phyloP scores from a whole-genome alignment of 441 rosid species.

The Gossypium gossypioides region DNA sequence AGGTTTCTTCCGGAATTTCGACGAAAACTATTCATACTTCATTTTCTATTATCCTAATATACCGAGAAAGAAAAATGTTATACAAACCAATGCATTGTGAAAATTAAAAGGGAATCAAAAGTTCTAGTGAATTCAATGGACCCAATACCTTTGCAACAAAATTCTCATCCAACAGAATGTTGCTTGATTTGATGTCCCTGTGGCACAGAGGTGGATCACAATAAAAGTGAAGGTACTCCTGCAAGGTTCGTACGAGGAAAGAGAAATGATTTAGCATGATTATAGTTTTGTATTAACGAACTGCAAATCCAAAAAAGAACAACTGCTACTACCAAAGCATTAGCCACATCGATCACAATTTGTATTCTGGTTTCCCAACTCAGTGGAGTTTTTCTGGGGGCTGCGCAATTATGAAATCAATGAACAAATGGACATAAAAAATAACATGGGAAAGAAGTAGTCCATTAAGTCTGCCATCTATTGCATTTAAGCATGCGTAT shows the following conservation, averaged over 20 bases:
- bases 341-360: conserved; percentile 81
- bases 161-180: conserved; percentile 75
- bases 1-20: not conserved
- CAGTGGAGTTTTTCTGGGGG: conserved; percentile 42
- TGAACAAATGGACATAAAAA: not conserved
- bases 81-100: not conserved
- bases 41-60: not conserved
- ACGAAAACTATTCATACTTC: not conserved
- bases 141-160: conserved; percentile 72
- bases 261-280: conserved; percentile 18
- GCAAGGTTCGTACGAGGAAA: conserved; percentile 22
- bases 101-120: not conserved
- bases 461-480: not conserved
- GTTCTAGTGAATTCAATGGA: not conserved
- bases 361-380: conserved; percentile 86
- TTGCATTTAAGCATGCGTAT: not conserved
- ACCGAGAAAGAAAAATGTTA: not conserved
- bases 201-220: conserved; percentile 97
- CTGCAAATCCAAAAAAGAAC: conserved; percentile 5
- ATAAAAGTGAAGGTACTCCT: conserved; percentile 95
- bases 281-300: not conserved
- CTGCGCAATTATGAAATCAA: conserved; percentile 30
- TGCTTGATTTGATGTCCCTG: conserved; percentile 88
- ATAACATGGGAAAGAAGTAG: not conserved
- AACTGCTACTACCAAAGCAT: conserved; percentile 66